phyloP scores from a whole-genome alignment of 257 asterid species.

The Apocynum venetum region DNA sequence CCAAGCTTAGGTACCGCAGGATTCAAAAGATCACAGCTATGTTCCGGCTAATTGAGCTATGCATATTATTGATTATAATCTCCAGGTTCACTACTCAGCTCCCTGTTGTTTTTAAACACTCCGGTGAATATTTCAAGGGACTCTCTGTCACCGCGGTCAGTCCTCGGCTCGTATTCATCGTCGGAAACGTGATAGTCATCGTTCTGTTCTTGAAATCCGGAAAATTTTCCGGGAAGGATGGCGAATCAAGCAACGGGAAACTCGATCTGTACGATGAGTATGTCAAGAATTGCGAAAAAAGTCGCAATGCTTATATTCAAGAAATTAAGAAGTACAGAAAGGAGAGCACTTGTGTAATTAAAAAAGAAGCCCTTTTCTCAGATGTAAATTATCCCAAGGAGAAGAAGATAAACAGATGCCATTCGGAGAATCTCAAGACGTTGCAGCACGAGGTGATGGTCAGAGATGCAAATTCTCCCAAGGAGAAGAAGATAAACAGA shows the following conservation, averaged over 20 bases:
- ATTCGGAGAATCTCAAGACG: slow-evolving; percentile 29
- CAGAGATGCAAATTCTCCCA: background rate
- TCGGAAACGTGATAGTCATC: slow-evolving; percentile 67
- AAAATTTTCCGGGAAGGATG: slow-evolving; percentile 21
- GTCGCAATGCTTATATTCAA: slow-evolving; percentile 12
- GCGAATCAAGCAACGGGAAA: slow-evolving; percentile 11
- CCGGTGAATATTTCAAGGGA: slow-evolving; percentile 41
- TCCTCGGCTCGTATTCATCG: slow-evolving; percentile 55
- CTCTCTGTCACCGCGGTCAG: slow-evolving; percentile 38
- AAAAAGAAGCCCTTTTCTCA: background rate
- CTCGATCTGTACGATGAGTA: slow-evolving; percentile 51
- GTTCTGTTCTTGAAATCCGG: slow-evolving; percentile 53
- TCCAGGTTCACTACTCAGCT: slow-evolving; percentile 35
- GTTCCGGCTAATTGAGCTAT: slow-evolving; percentile 31
- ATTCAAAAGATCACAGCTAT: slow-evolving; percentile 24
- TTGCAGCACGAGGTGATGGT: no score
- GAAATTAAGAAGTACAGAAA: slow-evolving; percentile 18
- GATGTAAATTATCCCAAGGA: background rate
- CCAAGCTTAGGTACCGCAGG: slow-evolving; percentile 18
- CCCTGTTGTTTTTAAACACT: slow-evolving; percentile 26
- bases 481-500: slow-evolving; percentile 27
- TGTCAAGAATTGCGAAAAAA: slow-evolving; percentile 33
- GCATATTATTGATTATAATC: slow-evolving; percentile 24
- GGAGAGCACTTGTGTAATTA: background rate
- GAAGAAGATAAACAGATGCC: slow-evolving; percentile 33